Evolutionary conservation across 805 yeast genomes (phyloP), one percentile per base, ranked within the genome.

Genomic region (Barnettozyma pratensis): DNA sequence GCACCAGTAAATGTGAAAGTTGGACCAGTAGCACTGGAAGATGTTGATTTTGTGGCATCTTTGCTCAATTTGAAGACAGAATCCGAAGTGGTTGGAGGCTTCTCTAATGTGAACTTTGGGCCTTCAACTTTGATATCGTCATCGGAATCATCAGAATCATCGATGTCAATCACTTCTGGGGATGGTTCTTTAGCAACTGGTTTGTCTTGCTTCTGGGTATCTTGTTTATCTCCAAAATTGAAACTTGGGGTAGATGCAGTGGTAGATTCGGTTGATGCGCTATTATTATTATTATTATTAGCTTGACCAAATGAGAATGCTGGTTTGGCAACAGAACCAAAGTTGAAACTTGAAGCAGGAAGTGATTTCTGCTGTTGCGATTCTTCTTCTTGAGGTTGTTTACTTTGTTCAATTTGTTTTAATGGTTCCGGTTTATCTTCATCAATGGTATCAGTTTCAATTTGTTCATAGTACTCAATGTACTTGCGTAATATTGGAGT

Each of bases 91-190:
- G 73, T 73, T 46, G 83, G 83, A 30, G 75, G 71, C 30, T 69
- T 58, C 12, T 61, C 63, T 31, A 78, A 53, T 7, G 73, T 74
- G 62, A 87, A 87, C 11, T 72, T 66, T 25, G 96, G 95, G 1
- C 95, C 95, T 63, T 86, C 79, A 30, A 85, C 76, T 60, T 81
- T 83, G 28, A 82, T 65, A 36, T 81, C 86, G 25, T 81, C 80
- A 41, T 78, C 83, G 45, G 75, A 69, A 29, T 55, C 61, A 10
- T 47, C 57, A 11, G 56, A 59, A 41, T 57, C 44, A 27, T 46
- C 53, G 27, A 52, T 42, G 2, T 43, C 52, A 25, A 53, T 48
- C 3, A 46, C 47, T 28, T 41, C 48, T 11, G 41, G 41, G 5
- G 55, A 39, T n/a, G 48, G 50, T 7, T 50, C 52, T 32, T 50